Base-by-base conservation (phyloP, 305 asterid genomes). In the Fraxinus paxiana region DNA sequence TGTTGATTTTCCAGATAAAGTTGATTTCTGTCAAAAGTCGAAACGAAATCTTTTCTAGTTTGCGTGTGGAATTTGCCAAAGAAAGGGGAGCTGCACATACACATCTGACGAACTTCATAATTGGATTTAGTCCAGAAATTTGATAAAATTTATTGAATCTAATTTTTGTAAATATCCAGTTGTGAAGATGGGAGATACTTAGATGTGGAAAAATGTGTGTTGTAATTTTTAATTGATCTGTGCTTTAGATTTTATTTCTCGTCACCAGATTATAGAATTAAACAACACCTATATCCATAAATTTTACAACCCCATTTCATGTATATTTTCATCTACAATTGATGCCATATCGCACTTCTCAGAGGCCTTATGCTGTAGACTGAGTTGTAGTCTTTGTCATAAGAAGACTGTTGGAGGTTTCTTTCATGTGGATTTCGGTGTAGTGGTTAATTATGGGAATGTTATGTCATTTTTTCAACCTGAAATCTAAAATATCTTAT, bases 401-500 rank as follows among this genome's bases (percentile, higher is more conserved):
- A 22, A 77, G 80, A 59, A 72, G 46, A 56, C 30, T 46, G 34
- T 48, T 80, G 46, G 74, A 73, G 81, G 37, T 43, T 73, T 74
- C 46, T 78, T 67, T 69, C 15, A 51, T 20, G 41, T 30, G 59
- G 37, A 24, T 71, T 73, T 74, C 63, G 63, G 38, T 61, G 26
- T 69, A 9, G 75, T 56, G 71, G 6, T 71, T 77, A 46, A 75
- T 61, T 65, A 46, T 4, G 65, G 74, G 41, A 73, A 33, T 76
- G 70, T 22, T 81, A 28, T 67, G 56, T 69, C 56, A 75, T 83
- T 74, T 28, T 69, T 73, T 82, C 51, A 73, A 79, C 20, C 59
- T 79, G 79, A 75, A 75, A 76, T 54, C 80, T 82, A 67, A 75
- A 73, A 33, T 86, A 69, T 72, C 81, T 69, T 75, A 86, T 73